phyloP scores from a whole-genome alignment of 1,284 basidiomycete genomes.

The Cutaneotrichosporon sp. region DNA sequence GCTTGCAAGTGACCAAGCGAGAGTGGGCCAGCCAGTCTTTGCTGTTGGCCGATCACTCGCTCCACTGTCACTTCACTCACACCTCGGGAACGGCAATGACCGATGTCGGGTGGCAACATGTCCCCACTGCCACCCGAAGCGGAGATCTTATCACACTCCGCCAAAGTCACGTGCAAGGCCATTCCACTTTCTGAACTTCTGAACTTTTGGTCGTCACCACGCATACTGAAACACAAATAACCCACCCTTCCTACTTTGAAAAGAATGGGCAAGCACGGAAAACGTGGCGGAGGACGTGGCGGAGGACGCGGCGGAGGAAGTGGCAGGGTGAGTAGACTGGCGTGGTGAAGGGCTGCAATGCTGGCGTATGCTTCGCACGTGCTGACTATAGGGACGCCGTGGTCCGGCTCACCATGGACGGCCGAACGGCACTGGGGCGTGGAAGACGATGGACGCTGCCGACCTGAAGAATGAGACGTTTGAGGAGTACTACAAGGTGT shows the following conservation, averaged over 20 bases:
- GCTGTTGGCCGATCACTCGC: too few species aligned
- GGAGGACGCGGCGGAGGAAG: constrained; percentile 6
- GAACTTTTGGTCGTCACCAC: background rate
- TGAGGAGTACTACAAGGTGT: constrained; percentile 68
- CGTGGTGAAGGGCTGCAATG: background rate
- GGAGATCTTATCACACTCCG: too few species aligned
- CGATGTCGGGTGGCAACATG: background rate
- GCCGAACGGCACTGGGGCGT: constrained; percentile 9
- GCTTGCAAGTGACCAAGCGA: too few species aligned
- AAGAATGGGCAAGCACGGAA: constrained; percentile 14
- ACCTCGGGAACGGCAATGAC: too few species aligned
- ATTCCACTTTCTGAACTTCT: too few species aligned
- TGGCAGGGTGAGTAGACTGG: background rate
- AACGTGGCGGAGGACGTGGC: too few species aligned
- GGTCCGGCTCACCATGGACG: background rate
- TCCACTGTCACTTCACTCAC: too few species aligned
- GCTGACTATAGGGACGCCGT: background rate
- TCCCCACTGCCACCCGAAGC: too few species aligned
- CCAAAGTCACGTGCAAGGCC: too few species aligned
- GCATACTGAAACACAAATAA: background rate
- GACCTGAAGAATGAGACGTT: constrained; percentile 64
- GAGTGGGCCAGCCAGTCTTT: too few species aligned
- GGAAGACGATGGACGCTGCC: constrained; percentile 20
- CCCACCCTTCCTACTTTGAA: background rate
- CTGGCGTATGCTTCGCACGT: too few species aligned